Percentiles rank a stretch among this genome's conserved stretches.
Conservation (phyloP, 2,329 filamentous ascomycete genomes). For the Botryotinia narcissicola region DNA sequence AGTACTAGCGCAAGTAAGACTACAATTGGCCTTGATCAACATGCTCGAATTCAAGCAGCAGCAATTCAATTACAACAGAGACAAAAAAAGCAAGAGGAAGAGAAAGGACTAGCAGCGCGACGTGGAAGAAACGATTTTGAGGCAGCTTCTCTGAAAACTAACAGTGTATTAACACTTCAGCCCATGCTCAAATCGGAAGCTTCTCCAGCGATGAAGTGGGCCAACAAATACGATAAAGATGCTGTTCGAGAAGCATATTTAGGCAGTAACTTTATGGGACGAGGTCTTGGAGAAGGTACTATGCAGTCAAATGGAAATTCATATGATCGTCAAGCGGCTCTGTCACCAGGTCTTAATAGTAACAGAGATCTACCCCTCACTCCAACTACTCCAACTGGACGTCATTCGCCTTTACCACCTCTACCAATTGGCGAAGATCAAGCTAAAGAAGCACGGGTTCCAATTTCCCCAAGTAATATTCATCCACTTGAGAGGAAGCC, state of each 20-base stretch:
- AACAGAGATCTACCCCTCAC: constrained; percentile 40
- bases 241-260: constrained; percentile 84
- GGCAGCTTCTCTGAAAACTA: constrained; percentile 69
- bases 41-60: constrained; percentile 88
- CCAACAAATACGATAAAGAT: constrained; percentile 90
- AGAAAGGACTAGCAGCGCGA: constrained; percentile 42
- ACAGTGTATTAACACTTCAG: constrained; percentile 85
- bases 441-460: constrained; percentile 41
- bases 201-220: constrained; percentile 95
- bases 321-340: constrained; percentile 30
- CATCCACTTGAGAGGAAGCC: constrained; percentile 27
- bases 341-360: constrained; percentile 20
- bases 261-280: constrained; percentile 68
- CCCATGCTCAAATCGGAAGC: constrained; percentile 82
- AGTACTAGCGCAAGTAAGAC: constrained; percentile 62
- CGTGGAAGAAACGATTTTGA: constrained; percentile 57
- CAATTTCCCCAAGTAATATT: constrained; percentile 26
- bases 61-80: constrained; percentile 77
- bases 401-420: constrained; percentile 24
- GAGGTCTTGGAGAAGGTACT: constrained; percentile 53
- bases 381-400: constrained; percentile 39
- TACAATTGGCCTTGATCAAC: constrained; percentile 85
- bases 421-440: constrained; percentile 25
- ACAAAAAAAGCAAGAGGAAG: constrained; percentile 69
- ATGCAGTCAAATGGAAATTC: constrained; percentile 43